Base-by-base conservation (phyloP, 257 asterid genomes). In the Parsonsia alboflavescens region DNA sequence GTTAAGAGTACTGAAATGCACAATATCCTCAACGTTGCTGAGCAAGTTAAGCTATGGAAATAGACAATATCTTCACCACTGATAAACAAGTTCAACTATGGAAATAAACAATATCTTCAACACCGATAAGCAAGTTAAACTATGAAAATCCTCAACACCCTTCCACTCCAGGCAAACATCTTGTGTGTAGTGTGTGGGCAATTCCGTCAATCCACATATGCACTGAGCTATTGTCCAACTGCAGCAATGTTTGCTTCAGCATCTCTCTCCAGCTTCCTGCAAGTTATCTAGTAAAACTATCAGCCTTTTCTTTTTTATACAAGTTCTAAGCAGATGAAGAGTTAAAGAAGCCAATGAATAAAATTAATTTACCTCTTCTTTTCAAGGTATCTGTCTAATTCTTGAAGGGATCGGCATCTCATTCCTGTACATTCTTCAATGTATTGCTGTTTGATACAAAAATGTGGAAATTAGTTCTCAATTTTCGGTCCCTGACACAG, bases 351-450 rank as follows among this genome's bases (percentile, higher is more conserved):
- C 16, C 9, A n/a, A 9, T 22, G 7, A n/a, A 22, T 57, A 57
- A 57, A 56, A 56, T 8, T n/a, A 56, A 22, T 28, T 57, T 57
- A 22, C 33, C 16, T 57, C 63, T 57, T n/a, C 0, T 57, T 22
- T 33, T 57, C 63, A 6, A 57, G 22, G 63, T 57, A 57, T 28
- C 33, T 57, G 33, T 30, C 9, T 33, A 57, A 0, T 2, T 57
- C 63, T n/a, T 30, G 33, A n/a, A 57, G n/a, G 63, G 63, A 57
- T 57, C 63, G 33, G 63, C 63, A 57, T 57, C 33, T 57, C 33
- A n/a, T 57, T 3, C 10, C 7, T n/a, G 63, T 57, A 57, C 33
- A n/a, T 19, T 1, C 13, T 57, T 57, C 63, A 57, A 57, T 57
- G 30, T 57, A 57, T 33, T 5, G 2, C 63, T 57, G 13, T 22